Percentiles rank a stretch among this genome's conserved stretches.
Evolutionary conservation across 805 yeast genomes (phyloP).

Genomic region (Nakazawaea ernobii): DNA sequence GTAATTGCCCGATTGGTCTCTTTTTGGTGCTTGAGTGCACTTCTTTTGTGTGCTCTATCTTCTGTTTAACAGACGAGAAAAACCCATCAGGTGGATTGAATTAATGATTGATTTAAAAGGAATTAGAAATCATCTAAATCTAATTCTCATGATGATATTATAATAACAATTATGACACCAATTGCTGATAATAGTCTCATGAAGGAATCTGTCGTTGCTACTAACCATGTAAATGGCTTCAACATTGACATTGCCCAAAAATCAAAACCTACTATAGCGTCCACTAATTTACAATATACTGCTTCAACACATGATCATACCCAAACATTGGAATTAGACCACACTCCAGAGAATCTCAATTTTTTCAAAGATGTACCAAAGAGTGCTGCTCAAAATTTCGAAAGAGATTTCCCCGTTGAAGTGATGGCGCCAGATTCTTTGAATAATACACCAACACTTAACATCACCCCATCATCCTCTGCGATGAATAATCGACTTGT

Average conservation of each 20-base stretch:
- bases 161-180: too few species aligned
- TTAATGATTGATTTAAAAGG: not conserved
- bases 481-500: conserved; percentile 36
- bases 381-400: not conserved
- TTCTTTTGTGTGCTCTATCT: too few species aligned
- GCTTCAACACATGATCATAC: conserved; percentile 8
- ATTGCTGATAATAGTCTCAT: too few species aligned
- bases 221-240: conserved; percentile 1
- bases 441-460: conserved; percentile 1
- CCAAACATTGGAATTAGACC: conserved; percentile 5
- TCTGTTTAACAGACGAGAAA: too few species aligned
- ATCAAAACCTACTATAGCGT: conserved; percentile 9
- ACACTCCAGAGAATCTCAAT: not conserved
- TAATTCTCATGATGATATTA: not conserved
- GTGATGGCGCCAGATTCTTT: conserved; percentile 11
- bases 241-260: conserved; percentile 1
- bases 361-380: not conserved
- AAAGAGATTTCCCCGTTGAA: conserved; percentile 11
- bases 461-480: not conserved
- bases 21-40: not conserved
- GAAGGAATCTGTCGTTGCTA: too few species aligned
- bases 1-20: not conserved
- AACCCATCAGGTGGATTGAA: too few species aligned
- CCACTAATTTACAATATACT: conserved; percentile 10
- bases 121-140: not conserved